phyloP scores from a whole-genome alignment of 1,284 basidiomycete species.

The Xerocomus tenax region DNA sequence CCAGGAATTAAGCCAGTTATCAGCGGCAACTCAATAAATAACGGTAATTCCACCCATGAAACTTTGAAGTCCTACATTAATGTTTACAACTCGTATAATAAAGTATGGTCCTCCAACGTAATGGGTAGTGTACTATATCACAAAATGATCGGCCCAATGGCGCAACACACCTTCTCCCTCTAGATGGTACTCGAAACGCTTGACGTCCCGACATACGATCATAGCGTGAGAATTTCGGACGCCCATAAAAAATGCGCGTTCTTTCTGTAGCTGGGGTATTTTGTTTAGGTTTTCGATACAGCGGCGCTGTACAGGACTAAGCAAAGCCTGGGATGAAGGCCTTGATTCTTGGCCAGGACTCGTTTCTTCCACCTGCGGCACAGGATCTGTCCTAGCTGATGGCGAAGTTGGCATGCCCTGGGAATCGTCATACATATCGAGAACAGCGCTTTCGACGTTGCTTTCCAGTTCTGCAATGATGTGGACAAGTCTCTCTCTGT shows the following conservation, averaged over 20 bases:
- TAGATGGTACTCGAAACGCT: conserved; percentile 48
- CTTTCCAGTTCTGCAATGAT: conserved; percentile 50
- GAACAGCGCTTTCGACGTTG: conserved; percentile 46
- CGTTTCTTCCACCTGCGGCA: conserved; percentile 5
- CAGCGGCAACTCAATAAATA: neutral
- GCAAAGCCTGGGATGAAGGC: conserved; percentile 36
- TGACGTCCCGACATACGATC: conserved; percentile 59
- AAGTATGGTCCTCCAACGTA: neutral
- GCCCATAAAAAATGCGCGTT: conserved; percentile 51
- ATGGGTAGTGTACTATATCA: conserved; percentile 22
- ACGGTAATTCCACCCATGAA: neutral
- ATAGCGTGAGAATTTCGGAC: conserved; percentile 59
- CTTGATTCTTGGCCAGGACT: conserved; percentile 7
- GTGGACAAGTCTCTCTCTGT: conserved; percentile 41
- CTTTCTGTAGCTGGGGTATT: conserved; percentile 59
- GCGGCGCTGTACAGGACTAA: conserved; percentile 51
- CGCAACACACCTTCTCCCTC: conserved; percentile 54
- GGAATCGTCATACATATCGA: conserved; percentile 30
- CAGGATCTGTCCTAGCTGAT: neutral
- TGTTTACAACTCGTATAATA: neutral
- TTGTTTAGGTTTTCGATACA: conserved; percentile 47
- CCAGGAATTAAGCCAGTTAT: too few species aligned
- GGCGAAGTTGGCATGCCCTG: conserved; percentile 5
- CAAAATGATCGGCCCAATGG: conserved; percentile 66
- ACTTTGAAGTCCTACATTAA: neutral